Evolutionary conservation across 2,329 filamentous ascomycete species (phyloP).

Genomic region (Erysiphe pulchra): DNA sequence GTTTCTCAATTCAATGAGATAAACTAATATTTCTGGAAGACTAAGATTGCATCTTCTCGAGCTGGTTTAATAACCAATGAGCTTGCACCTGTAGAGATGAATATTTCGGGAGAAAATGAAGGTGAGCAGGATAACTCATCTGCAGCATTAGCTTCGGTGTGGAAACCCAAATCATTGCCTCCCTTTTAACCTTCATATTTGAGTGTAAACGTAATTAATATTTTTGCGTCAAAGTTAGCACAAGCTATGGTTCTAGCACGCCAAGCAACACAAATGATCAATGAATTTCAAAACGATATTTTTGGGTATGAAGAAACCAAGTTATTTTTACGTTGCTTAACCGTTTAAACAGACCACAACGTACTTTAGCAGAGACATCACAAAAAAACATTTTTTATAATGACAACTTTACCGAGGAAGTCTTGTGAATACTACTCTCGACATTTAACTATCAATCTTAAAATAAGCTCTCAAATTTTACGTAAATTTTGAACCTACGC

Average conservation of each 20-base stretch:
- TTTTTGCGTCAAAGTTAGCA: slow-evolving; percentile 9
- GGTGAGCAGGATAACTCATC: slow-evolving; percentile 34
- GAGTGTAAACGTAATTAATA: slow-evolving; percentile 1
- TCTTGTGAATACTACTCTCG: too few relatives aligned
- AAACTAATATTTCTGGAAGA: not conserved
- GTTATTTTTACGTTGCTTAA: too few relatives aligned
- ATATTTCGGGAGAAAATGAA: slow-evolving; percentile 24
- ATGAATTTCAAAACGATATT: slow-evolving; percentile 29
- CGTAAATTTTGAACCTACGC: too few relatives aligned
- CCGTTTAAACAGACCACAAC: too few relatives aligned
- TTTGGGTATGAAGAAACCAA: slow-evolving; percentile 13
- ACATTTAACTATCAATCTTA: too few relatives aligned
- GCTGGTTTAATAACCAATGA: not conserved
- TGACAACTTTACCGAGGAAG: too few relatives aligned
- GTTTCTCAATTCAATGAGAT: not conserved
- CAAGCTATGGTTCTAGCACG: slow-evolving; percentile 12
- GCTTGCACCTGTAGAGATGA: slow-evolving; percentile 7
- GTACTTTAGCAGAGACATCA: too few relatives aligned
- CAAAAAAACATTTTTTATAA: too few relatives aligned
- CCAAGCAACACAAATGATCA: slow-evolving; percentile 24
- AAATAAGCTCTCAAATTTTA: too few relatives aligned
- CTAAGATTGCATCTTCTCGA: not conserved
- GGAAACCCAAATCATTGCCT: slow-evolving; percentile 14
- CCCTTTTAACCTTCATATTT: slow-evolving; percentile 3
- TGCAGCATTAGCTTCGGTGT: slow-evolving; percentile 40